These are phyloP conservation scores for Trichoderma semiorbis DNA, from an alignment of 2,329 filamentous ascomycete species.

Conservation along the genomic window DNA sequence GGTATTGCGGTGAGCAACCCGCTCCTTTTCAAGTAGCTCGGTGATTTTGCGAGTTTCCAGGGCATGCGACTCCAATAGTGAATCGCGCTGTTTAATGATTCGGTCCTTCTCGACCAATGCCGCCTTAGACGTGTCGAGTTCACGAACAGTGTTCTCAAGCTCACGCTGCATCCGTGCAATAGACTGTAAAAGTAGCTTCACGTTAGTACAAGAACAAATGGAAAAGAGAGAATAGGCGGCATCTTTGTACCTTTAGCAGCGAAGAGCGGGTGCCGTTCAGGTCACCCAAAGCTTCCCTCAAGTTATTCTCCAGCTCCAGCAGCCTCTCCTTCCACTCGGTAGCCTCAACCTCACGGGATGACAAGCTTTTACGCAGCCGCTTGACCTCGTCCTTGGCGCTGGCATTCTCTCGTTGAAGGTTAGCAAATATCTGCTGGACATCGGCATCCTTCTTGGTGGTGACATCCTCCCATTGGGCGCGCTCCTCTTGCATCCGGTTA, in stretches of 20 bases:
- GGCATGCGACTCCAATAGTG: constrained; percentile 80
- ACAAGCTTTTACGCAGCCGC: constrained; percentile 76
- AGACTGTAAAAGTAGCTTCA: constrained; percentile 45
- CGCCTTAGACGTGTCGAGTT: constrained; percentile 74
- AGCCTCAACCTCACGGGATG: constrained; percentile 81
- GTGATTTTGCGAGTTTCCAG: constrained; percentile 81
- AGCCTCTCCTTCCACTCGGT: constrained; percentile 88
- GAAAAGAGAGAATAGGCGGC: neutral
- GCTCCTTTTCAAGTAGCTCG: constrained; percentile 88
- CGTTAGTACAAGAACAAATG: neutral
- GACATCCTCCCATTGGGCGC: constrained; percentile 81
- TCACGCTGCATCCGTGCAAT: constrained; percentile 86
- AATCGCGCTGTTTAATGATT: constrained; percentile 83
- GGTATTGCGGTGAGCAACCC: constrained; percentile 77
- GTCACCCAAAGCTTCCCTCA: constrained; percentile 84
- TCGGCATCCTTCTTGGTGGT: constrained; percentile 90
- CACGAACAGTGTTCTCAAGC: constrained; percentile 76
- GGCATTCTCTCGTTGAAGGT: constrained; percentile 81
- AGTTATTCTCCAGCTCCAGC: constrained; percentile 82
- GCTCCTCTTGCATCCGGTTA: constrained; percentile 71
- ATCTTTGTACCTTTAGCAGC: constrained; percentile 63
- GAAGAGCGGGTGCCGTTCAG: constrained; percentile 81
- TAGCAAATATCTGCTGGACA: constrained; percentile 87
- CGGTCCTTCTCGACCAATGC: constrained; percentile 86
- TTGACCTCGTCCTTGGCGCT: constrained; percentile 82